phyloP scores from a whole-genome alignment of 306 rosid species.

The Casuarina cunninghamiana region DNA sequence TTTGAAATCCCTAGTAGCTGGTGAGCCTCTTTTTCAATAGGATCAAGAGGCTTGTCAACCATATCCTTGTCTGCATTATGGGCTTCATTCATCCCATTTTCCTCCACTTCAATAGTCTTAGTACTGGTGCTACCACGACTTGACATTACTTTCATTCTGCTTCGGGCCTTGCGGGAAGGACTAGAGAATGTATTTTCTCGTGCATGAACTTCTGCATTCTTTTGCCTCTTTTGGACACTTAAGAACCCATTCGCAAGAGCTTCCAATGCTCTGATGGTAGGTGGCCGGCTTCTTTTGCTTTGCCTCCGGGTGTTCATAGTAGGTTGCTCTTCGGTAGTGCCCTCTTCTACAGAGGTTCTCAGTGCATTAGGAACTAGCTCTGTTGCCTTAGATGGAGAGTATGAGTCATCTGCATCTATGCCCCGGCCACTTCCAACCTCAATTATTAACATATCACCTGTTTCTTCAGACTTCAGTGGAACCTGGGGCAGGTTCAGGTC shows the following conservation, averaged over 20 bases:
- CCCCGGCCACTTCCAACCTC: constrained; percentile 24
- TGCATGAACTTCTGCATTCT: constrained; percentile 18
- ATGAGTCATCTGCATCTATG: constrained; percentile 23
- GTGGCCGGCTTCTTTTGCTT: constrained; percentile 75
- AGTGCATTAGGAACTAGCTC: constrained; percentile 26
- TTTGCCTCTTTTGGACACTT: constrained; percentile 40
- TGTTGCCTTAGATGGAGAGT: constrained; percentile 20
- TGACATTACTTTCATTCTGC: constrained; percentile 38
- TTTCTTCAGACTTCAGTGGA: constrained; percentile 35
- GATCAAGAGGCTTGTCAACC: constrained; percentile 37
- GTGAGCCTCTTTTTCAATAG: constrained; percentile 31
- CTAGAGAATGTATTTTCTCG: constrained; percentile 29
- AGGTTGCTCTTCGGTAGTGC: constrained; percentile 26
- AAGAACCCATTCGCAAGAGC: constrained; percentile 61
- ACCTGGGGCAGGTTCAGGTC: constrained; percentile 35
- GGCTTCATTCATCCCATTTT: constrained; percentile 40
- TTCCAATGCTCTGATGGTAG: constrained; percentile 71
- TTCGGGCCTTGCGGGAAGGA: constrained; percentile 48
- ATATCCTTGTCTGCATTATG: constrained; percentile 26
- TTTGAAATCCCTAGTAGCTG: constrained; percentile 20
- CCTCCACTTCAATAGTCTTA: constrained; percentile 35
- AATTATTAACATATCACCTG: constrained; percentile 15
- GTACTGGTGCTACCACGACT: constrained; percentile 30
- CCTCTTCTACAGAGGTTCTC: constrained; percentile 18
- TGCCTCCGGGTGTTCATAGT: constrained; percentile 55